phyloP scores from a whole-genome alignment of 257 asterid species.

The Forsythia suspensa region DNA sequence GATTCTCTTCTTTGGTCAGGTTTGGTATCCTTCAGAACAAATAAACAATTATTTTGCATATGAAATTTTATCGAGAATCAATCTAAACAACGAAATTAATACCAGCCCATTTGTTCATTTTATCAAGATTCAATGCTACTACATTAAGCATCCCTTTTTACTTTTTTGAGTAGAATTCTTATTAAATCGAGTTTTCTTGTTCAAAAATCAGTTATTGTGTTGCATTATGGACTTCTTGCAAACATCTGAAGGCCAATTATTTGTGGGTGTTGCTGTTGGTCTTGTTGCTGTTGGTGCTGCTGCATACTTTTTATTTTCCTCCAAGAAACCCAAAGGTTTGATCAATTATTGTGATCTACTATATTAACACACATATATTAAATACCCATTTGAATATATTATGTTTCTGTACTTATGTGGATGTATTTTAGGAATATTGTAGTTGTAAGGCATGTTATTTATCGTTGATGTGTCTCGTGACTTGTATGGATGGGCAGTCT shows the following conservation, averaged over 20 bases:
- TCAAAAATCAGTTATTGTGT: conserved; percentile 17
- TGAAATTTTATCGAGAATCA: background rate
- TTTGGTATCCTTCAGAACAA: conserved; percentile 4
- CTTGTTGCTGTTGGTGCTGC: conserved; percentile 61
- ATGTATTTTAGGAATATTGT: conserved; percentile 5
- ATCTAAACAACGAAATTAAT: background rate
- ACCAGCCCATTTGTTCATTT: conserved; percentile 1
- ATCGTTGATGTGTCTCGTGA: conserved; percentile 9
- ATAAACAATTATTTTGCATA: conserved; percentile 22
- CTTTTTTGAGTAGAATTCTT: background rate
- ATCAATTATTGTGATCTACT: background rate
- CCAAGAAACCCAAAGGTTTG: conserved; percentile 80
- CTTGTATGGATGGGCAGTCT: conserved; percentile 13
- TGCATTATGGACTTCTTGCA: conserved; percentile 72
- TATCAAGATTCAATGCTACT: conserved; percentile 7
- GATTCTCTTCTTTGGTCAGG: conserved; percentile 32
- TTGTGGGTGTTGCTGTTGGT: conserved; percentile 61
- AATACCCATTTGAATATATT: background rate
- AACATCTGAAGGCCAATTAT: conserved; percentile 65
- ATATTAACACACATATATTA: background rate
- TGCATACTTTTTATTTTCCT: conserved; percentile 53
- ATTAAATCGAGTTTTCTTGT: background rate
- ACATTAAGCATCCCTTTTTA: background rate
- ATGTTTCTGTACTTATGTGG: background rate
- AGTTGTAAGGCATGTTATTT: background rate